phyloP scores from a whole-genome alignment of 2,329 filamentous ascomycete species.

The Periconia digitata region DNA sequence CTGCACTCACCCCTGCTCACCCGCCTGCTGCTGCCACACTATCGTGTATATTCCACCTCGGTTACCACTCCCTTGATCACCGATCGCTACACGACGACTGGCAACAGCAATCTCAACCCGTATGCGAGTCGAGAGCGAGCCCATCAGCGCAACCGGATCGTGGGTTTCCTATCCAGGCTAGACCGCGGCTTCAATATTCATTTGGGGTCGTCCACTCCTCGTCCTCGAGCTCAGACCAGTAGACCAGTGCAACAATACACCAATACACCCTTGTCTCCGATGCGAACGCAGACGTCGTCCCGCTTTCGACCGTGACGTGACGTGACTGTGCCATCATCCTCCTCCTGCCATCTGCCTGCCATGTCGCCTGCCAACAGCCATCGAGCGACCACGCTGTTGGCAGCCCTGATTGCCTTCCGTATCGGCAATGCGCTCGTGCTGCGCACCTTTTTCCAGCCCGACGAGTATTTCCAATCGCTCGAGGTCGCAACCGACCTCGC shows the following conservation, averaged over 20 bases:
- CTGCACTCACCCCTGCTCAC: too few relatives aligned
- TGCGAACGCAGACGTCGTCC: too few relatives aligned
- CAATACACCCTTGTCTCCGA: too few relatives aligned
- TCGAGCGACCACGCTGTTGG: conserved; percentile 33
- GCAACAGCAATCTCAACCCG: not conserved
- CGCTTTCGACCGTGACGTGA: too few relatives aligned
- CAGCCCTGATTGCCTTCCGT: conserved; percentile 65
- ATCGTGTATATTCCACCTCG: too few relatives aligned
- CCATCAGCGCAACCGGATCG: conserved; percentile 1
- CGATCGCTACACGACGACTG: not conserved
- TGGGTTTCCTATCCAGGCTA: not conserved
- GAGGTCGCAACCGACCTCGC: conserved; percentile 91
- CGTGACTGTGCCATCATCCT: not conserved
- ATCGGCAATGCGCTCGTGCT: conserved; percentile 77
- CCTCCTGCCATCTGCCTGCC: conserved; percentile 16
- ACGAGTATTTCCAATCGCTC: conserved; percentile 94
- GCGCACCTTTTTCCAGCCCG: conserved; percentile 93
- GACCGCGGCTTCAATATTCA: conserved; percentile 1
- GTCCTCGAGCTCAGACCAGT: conserved; percentile 6
- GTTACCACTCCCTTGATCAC: too few relatives aligned
- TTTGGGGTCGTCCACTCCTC: conserved; percentile 2
- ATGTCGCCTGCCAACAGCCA: conserved; percentile 32
- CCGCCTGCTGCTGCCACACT: too few relatives aligned
- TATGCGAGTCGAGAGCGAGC: not conserved
- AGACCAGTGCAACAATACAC: too few relatives aligned